Evolutionary conservation across 768 basidiomycete species (phyloP).

Genomic region (Leccinellum luteum): DNA sequence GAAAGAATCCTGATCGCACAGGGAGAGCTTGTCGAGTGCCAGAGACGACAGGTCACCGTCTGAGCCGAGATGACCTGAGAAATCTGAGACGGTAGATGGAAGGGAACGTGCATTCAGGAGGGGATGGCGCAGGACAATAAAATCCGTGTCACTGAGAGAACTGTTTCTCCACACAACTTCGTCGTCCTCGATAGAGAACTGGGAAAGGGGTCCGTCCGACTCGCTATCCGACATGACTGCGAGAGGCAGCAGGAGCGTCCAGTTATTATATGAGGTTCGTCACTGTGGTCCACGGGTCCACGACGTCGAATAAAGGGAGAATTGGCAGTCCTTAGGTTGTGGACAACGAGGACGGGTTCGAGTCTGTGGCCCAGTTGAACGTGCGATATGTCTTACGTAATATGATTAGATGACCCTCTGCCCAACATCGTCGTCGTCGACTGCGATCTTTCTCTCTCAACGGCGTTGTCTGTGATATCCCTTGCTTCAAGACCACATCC

Average conservation of each 20-base stretch:
- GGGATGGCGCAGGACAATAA: slow-evolving; percentile 23
- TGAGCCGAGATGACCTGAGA: neutral
- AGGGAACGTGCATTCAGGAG: slow-evolving; percentile 13
- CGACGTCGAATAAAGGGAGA: neutral
- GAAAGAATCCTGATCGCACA: slow-evolving; percentile 5
- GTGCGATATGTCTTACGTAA: slow-evolving; percentile 32
- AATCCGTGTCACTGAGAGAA: slow-evolving; percentile 19
- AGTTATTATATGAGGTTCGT: slow-evolving; percentile 5
- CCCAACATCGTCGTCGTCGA: slow-evolving; percentile 27
- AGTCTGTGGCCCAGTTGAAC: slow-evolving; percentile 1
- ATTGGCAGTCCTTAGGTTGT: neutral
- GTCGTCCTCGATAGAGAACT: slow-evolving; percentile 24
- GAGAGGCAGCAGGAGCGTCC: neutral
- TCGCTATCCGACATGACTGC: slow-evolving; percentile 12
- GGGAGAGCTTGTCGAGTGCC: slow-evolving; percentile 20
- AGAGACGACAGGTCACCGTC: slow-evolving; percentile 12
- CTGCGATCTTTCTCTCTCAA: slow-evolving; percentile 11
- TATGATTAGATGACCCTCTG: slow-evolving; percentile 38
- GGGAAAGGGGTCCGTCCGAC: slow-evolving; percentile 8
- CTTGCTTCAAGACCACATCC: slow-evolving; percentile 5
- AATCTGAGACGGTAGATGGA: slow-evolving; percentile 11
- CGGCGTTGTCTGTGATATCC: slow-evolving; percentile 1
- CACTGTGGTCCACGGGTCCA: too few species aligned
- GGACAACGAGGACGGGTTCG: neutral
- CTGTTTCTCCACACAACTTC: slow-evolving; percentile 18